Conservation (phyloP, 768 basidiomycete genomes). For the Suillus spraguei region DNA sequence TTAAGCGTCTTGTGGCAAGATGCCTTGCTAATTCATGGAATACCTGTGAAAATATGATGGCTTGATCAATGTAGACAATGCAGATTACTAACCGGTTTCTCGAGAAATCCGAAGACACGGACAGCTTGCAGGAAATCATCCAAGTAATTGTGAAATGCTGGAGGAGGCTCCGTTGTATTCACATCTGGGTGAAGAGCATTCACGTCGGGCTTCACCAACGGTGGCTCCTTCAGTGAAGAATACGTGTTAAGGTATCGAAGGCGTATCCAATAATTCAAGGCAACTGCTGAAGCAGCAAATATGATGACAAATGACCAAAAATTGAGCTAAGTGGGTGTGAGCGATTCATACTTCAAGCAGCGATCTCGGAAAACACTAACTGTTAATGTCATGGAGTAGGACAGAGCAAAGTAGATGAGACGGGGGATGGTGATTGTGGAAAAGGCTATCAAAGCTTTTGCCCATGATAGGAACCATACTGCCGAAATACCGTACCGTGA, state of each 20-base stretch:
- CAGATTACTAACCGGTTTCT: conserved; percentile 78
- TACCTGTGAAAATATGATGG: conserved; percentile 49
- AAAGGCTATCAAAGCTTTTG: conserved; percentile 72
- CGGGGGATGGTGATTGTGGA: conserved; percentile 83
- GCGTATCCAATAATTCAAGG: conserved; percentile 83
- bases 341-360: conserved; percentile 7
- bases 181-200: conserved; percentile 92
- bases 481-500: conserved; percentile 8
- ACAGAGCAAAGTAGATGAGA: conserved; percentile 74
- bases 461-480: conserved; percentile 88
- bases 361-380: conserved; percentile 42
- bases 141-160: conserved; percentile 92
- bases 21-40: conserved; percentile 98
- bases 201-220: conserved; percentile 79
- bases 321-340: conserved; percentile 59
- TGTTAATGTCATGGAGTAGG: conserved; percentile 89
- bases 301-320: conserved; percentile 90
- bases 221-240: conserved; percentile 77
- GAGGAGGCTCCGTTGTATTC: conserved; percentile 69
- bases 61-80: not conserved
- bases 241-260: conserved; percentile 79
- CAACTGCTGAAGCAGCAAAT: conserved; percentile 65
- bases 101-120: conserved; percentile 93
- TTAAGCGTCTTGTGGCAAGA: conserved; percentile 91
- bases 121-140: conserved; percentile 98